These are phyloP conservation scores for Lenwebbia sp. DNA, from an alignment of 345 rosid species.

Conservation along the genomic window DNA sequence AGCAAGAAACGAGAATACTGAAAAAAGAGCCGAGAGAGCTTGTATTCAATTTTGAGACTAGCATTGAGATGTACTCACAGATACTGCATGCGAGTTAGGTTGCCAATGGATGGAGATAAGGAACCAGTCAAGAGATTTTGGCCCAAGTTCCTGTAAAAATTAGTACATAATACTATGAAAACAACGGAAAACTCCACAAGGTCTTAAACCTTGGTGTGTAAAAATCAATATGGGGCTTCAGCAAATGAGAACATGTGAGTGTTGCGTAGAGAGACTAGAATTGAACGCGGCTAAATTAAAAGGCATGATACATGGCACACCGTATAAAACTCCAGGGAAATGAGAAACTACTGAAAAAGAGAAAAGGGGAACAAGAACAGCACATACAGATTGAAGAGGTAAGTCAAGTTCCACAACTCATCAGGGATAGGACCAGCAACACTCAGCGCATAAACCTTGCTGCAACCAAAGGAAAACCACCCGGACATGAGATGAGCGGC, in stretches of 20 bases:
- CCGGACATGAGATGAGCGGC: neutral
- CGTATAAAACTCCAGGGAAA: neutral
- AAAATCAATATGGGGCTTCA: neutral
- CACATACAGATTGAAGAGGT: slow-evolving; percentile 31
- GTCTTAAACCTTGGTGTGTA: neutral
- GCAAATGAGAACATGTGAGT: neutral
- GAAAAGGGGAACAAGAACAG: neutral
- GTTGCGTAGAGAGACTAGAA: neutral
- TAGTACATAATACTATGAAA: slow-evolving; percentile 23
- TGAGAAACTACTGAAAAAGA: neutral
- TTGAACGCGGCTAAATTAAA: neutral
- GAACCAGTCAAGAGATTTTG: slow-evolving; percentile 41
- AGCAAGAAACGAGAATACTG: neutral
- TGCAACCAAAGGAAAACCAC: neutral
- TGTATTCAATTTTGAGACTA: neutral
- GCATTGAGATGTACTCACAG: slow-evolving; percentile 43
- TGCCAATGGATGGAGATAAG: slow-evolving; percentile 35
- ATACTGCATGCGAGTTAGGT: slow-evolving; percentile 43
- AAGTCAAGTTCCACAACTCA: slow-evolving; percentile 38
- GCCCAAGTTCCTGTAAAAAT: slow-evolving; percentile 25
- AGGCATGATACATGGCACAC: neutral
- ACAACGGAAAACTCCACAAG: neutral
- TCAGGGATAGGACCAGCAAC: slow-evolving; percentile 33
- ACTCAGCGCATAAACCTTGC: slow-evolving; percentile 22
- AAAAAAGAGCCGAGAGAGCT: neutral